Evolutionary conservation across 495 filamentous ascomycete species (phyloP), one percentile per base, ranked within the genome.

Genomic region (Hypoxylon cercidicola): DNA sequence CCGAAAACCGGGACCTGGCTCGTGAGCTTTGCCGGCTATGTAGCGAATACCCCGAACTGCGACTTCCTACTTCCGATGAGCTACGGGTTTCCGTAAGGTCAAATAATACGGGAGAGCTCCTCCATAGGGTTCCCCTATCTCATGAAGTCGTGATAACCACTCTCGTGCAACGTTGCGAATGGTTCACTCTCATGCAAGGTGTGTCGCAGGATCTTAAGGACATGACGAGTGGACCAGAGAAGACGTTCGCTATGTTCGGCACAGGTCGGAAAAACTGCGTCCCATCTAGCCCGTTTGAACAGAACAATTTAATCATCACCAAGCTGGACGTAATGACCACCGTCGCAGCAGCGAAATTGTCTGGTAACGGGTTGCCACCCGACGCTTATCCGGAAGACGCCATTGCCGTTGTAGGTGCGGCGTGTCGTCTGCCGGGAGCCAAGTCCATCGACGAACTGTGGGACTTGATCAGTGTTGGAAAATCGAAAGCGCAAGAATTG

Each of bases 351-450:
- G n/a, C 12, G 15, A 51, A 21, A 10, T 10, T 21, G 5, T 28
- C 13, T 12, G 30, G 28, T 8, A 1, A 37, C 0, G 30, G 28
- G 15, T 21, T 51, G 16, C 47, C 47, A 15, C n/a, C 12, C 19
- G 47, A 51, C 10, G 3, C 47, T 35, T 53, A 53, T 84, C 52
- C 85, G 87, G 18, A 71, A 1, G 64, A 76, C 28, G 66, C 73
- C n/a, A 60, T 80, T 35, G 81, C 80, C 30, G 72, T 84, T 20
- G 73, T 84, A 28, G 81, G 80, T 9, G 74, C 79, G 62, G 64
- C 81, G 19, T 82, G 80, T 56, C 75, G 80, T 23, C 66, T 83
- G 12, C 79, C 80, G 9, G 80, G 79, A 16, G 69, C 62, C 5
- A 47, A 63, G 8, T 57, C 49, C 32, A 19, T 72, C n/a, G 63